Evolutionary conservation across 2,329 filamentous ascomycete genomes (phyloP), one percentile per base, ranked within the genome.

Genomic region (Salinomyces thailandicus): DNA sequence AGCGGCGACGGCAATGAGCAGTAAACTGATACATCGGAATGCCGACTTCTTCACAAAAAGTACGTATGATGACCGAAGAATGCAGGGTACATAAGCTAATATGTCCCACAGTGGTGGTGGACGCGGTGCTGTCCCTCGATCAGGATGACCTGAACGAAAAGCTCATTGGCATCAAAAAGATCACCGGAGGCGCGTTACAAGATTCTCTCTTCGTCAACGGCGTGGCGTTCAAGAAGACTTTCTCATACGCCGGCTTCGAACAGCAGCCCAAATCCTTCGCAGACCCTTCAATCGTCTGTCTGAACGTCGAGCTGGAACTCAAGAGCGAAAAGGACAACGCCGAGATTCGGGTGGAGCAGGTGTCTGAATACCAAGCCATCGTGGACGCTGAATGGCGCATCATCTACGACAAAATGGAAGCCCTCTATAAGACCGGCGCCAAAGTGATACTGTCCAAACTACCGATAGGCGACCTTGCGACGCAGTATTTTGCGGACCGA

Each of bases 291-390:
- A 93, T 98, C 51, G 84, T 95, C 43, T 96, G 89, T 65, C 68
- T 98, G 52, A 98, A 96, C 61, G 91, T 98, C 51, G 91, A 98
- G 67, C 73, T 98, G 44, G 91, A 98, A 68, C 72, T 98, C 52
- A 98, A 98, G 77, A 89, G 85, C 44, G 91, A 98, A 64, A 98
- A 95, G 73, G 91, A 98, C 68, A 98, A 98, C 56, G 91, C 91
- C 41, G 91, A 98, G 69, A 86, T 98, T 46, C 81, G 91, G 41
- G 87, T 98, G 40, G 91, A 96, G 66, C 87, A 96, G 64, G 91
- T 98, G 35, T 93, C 89, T 14, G 91, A 98, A 67, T 98, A 98
- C 69, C 91, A 98, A 68, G 91, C 91, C 45, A 95, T 98, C 51
- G 91, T 98, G 59, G 91, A 98, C 58, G 91, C 91, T 18, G 91